phyloP scores from a whole-genome alignment of 1,284 basidiomycete species.

The Trichosporon coremiiforme region DNA sequence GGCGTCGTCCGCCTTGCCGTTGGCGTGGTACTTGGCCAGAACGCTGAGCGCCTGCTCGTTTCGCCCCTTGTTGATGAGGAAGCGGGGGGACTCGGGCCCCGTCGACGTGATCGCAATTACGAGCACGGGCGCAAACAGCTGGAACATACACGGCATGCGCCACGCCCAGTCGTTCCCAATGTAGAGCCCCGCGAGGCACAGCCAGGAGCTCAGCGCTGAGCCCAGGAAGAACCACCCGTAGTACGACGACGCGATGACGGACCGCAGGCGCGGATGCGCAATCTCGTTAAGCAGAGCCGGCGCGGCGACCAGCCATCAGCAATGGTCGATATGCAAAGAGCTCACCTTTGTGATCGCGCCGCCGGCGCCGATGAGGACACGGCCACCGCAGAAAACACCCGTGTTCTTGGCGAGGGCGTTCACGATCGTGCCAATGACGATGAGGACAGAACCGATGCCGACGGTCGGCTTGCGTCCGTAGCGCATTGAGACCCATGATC shows the following conservation, averaged over 20 bases:
- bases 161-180: constrained; percentile 16
- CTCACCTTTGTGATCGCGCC: constrained; percentile 31
- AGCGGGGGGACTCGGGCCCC: constrained; percentile 70
- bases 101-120: constrained; percentile 4
- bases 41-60: constrained; percentile 61
- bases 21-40: constrained; percentile 68
- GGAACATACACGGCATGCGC: constrained; percentile 21
- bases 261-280: constrained; percentile 72
- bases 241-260: constrained; percentile 69
- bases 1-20: constrained; percentile 47
- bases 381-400: constrained; percentile 23
- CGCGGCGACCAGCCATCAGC: constrained; percentile 62
- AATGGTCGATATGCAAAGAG: too few species aligned
- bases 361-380: constrained; percentile 66
- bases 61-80: constrained; percentile 63
- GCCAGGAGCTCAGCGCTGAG: constrained; percentile 51
- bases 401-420: constrained; percentile 35
- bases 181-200: constrained; percentile 22
- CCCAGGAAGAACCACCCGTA: constrained; percentile 76
- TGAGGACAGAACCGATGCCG: constrained; percentile 32
- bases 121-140: constrained; percentile 13
- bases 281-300: constrained; percentile 75
- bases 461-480: constrained; percentile 32
- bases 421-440: constrained; percentile 36
- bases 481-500: constrained; percentile 25